Evolutionary conservation across 1,139 yeast species (phyloP).

Genomic region (Pichia sp.): DNA sequence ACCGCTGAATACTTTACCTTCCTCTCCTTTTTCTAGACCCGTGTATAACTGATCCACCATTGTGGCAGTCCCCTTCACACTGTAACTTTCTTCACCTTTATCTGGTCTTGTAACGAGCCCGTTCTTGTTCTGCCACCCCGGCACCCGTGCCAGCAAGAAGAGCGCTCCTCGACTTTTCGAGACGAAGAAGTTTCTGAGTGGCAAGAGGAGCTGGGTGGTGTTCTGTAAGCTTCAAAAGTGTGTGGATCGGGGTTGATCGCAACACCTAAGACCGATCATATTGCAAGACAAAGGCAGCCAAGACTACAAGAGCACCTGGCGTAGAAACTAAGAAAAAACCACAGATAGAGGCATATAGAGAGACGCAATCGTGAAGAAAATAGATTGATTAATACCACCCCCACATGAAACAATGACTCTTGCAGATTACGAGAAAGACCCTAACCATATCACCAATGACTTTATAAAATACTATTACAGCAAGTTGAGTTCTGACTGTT

Average conservation of each 20-base stretch:
- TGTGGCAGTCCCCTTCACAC: not conserved
- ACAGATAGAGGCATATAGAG: not conserved
- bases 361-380: not conserved
- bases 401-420: conserved; percentile 14
- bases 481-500: conserved; percentile 39
- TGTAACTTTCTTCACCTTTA: not conserved
- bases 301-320: not conserved
- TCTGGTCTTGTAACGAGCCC: too few species aligned
- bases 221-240: not conserved
- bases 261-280: too few species aligned
- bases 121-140: not conserved
- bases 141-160: not conserved
- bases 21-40: not conserved
- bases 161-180: not conserved
- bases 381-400: not conserved
- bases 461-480: conserved; percentile 45
- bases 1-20: conserved; percentile 7
- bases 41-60: not conserved
- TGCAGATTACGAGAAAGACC: conserved; percentile 24
- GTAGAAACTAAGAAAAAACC: not conserved
- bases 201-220: not conserved
- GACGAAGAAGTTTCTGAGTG: not conserved
- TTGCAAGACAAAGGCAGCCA: not conserved
- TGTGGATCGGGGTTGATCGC: not conserved
- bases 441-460: conserved; percentile 43